These are phyloP conservation scores for Henckelia pumila DNA, from an alignment of 257 asterid genomes.

Conservation along the genomic window DNA sequence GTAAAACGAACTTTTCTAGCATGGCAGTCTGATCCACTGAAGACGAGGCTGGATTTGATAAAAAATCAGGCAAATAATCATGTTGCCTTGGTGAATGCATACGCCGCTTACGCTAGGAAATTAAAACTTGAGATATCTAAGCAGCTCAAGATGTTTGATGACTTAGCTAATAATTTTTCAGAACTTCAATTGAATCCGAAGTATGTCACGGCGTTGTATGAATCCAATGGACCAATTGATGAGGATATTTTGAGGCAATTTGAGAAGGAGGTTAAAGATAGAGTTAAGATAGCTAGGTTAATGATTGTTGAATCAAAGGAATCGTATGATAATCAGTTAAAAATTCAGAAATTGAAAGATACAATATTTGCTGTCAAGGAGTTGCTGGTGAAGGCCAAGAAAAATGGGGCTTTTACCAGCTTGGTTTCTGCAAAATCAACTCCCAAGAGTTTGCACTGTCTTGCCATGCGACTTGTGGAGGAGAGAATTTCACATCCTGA, in stretches of 20 bases:
- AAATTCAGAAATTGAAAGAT: conserved; percentile 93
- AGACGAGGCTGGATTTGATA: conserved; percentile 79
- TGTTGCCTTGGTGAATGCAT: conserved; percentile 81
- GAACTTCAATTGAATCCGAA: conserved; percentile 68
- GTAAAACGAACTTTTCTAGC: conserved; percentile 60
- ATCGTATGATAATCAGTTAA: conserved; percentile 89
- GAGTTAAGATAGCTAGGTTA: conserved; percentile 77
- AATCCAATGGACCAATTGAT: conserved; percentile 73
- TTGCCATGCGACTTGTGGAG: conserved; percentile 95
- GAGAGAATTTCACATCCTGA: conserved; percentile 95
- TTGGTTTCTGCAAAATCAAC: conserved; percentile 84
- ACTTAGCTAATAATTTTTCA: conserved; percentile 65
- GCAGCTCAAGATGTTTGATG: conserved; percentile 88
- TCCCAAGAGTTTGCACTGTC: conserved; percentile 98
- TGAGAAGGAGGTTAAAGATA: conserved; percentile 97
- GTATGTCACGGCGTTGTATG: conserved; percentile 64
- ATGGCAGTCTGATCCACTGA: conserved; percentile 78
- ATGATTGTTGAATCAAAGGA: conserved; percentile 86
- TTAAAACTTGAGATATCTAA: conserved; percentile 81
- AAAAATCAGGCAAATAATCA: conserved; percentile 82
- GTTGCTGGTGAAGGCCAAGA: conserved; percentile 87
- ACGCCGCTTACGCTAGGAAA: conserved; percentile 84
- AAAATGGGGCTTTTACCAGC: conserved; percentile 86
- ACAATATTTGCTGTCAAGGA: conserved; percentile 90
- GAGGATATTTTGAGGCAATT: conserved; percentile 91